These are phyloP conservation scores for sunflower (Helianthus annuus) DNA, from an alignment of 129 eudicot genomes.

Conservation along the genomic window DNA sequence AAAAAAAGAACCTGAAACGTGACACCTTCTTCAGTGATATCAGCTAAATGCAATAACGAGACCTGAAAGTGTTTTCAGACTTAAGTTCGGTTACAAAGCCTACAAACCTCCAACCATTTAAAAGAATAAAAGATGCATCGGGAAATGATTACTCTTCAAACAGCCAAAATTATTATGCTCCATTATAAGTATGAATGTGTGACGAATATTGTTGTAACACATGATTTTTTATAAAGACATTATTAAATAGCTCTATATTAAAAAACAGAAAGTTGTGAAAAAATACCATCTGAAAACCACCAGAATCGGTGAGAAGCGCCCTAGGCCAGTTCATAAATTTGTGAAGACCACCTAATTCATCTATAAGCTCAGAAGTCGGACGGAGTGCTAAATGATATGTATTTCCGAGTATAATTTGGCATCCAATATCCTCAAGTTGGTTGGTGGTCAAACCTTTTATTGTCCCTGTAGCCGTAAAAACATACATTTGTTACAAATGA, in stretches of 20 bases:
- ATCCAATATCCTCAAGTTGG: conserved; percentile 96
- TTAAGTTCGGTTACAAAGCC: conserved; percentile 10
- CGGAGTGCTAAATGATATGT: conserved; percentile 89
- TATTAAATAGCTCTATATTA: neutral
- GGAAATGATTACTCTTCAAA: no score
- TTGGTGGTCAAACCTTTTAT: conserved; percentile 87
- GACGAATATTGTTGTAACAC: neutral
- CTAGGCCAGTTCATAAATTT: conserved; percentile 98
- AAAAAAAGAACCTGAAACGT: conserved; percentile 76
- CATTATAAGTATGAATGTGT: neutral
- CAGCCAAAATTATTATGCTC: neutral
- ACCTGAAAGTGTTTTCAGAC: conserved; percentile 52
- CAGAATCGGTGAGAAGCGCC: conserved; percentile 95
- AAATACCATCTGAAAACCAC: conserved; percentile 95
- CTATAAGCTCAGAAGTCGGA: conserved; percentile 89
- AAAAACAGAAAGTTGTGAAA: conserved; percentile 2
- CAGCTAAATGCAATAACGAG: conserved; percentile 92
- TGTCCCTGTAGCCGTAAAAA: conserved; percentile 65
- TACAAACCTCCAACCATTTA: conserved; percentile 8
- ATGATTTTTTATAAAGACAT: conserved; percentile 13
- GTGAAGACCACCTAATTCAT: conserved; percentile 90
- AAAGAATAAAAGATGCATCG: neutral
- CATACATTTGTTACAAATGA: neutral
- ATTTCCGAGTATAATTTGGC: conserved; percentile 96
- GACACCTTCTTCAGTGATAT: conserved; percentile 90